These are phyloP conservation scores for Schwanniomyces occidentalis DNA, from an alignment of 805 yeast species.

Conservation along the genomic window DNA sequence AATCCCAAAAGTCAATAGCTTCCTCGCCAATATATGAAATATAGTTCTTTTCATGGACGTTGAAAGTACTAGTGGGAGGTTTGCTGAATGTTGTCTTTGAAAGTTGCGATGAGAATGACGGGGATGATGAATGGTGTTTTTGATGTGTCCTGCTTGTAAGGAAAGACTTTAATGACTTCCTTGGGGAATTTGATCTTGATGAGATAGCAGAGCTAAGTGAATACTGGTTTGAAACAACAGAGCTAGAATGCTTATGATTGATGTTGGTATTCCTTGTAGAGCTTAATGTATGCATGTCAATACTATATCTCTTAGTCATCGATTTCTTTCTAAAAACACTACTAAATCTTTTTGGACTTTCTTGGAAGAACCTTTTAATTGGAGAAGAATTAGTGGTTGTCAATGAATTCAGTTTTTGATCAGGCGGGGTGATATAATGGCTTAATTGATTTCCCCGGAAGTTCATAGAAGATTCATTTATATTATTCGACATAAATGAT, in stretches of 20 bases:
- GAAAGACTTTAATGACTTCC: conserved; percentile 23
- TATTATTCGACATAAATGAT: too few species aligned
- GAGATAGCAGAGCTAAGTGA: conserved; percentile 29
- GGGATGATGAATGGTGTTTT: conserved; percentile 1
- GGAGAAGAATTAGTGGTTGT: conserved; percentile 31
- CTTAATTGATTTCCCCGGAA: too few species aligned
- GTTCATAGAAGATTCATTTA: too few species aligned
- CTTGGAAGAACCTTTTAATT: conserved; percentile 29
- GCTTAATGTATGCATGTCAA: conserved; percentile 1
- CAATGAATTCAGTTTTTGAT: too few species aligned
- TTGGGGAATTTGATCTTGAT: conserved; percentile 33
- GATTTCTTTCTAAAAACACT: conserved; percentile 17
- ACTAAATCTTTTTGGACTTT: conserved; percentile 28
- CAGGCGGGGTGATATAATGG: too few species aligned
- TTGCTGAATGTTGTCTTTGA: neutral
- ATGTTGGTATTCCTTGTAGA: neutral
- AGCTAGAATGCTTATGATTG: conserved; percentile 27
- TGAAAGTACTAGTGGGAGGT: neutral
- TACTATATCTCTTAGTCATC: conserved; percentile 1
- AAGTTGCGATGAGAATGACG: conserved; percentile 2
- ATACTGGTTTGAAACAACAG: conserved; percentile 25
- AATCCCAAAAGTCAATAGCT: conserved; percentile 25
- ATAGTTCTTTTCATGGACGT: neutral
- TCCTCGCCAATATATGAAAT: conserved; percentile 1
- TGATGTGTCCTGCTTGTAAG: conserved; percentile 1